These are phyloP conservation scores for Gossypium gossypioides DNA, from an alignment of 441 rosid species.

Conservation along the genomic window DNA sequence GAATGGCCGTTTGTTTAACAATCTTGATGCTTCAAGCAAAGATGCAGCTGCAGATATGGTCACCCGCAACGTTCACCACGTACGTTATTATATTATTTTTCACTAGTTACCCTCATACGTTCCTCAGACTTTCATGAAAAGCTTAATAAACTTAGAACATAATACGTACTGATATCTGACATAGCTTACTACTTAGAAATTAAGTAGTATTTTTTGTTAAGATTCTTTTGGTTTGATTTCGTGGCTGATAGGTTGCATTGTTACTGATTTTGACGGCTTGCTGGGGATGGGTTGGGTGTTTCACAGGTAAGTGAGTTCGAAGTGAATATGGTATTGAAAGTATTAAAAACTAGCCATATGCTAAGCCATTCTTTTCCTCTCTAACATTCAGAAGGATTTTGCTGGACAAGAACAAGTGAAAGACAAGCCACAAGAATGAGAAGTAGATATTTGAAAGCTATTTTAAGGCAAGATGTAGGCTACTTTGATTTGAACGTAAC, in stretches of 20 bases:
- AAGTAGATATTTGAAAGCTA: conserved; percentile 60
- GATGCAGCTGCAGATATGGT: background rate
- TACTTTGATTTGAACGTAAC: conserved; percentile 70
- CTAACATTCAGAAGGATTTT: conserved; percentile 49
- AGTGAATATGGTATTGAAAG: no score
- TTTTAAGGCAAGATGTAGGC: conserved; percentile 67
- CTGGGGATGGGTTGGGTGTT: conserved; percentile 58
- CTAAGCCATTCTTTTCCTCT: background rate
- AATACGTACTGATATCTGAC: no score
- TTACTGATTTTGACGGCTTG: conserved; percentile 49
- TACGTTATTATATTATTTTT: background rate
- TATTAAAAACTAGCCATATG: background rate
- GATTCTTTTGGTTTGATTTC: background rate
- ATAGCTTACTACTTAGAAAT: no score
- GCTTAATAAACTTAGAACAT: background rate
- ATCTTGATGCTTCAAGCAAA: conserved; percentile 26
- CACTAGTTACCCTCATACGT: no score
- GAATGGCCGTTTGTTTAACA: conserved; percentile 60
- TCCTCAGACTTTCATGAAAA: no score
- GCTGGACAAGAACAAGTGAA: conserved; percentile 38
- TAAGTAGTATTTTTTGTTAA: background rate
- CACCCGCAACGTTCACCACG: background rate
- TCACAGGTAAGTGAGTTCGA: conserved; percentile 40
- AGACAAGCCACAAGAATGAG: conserved; percentile 68
- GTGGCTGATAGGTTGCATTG: conserved; percentile 46